Evolutionary conservation across 345 rosid genomes (phyloP).

Genomic region (Euphorbia tirucalli): DNA sequence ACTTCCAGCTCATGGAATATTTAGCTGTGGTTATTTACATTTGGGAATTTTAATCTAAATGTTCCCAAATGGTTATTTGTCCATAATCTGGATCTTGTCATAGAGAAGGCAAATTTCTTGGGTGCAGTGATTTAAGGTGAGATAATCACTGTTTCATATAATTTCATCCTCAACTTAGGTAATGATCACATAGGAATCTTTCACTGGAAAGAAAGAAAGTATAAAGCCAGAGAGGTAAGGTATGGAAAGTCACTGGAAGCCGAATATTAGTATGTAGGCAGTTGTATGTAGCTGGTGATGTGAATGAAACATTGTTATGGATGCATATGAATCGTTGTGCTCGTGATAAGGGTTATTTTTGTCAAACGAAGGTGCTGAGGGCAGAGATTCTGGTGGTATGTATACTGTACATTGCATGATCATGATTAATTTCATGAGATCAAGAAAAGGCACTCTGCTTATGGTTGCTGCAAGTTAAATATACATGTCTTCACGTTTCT

Average conservation of each 20-base stretch:
- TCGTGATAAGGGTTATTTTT: not conserved
- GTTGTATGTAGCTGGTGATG: not conserved
- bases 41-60: not conserved
- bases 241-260: not conserved
- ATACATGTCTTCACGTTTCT: slow-evolving; percentile 7
- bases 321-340: not conserved
- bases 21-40: not conserved
- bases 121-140: not conserved
- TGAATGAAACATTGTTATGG: not conserved
- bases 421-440: not conserved
- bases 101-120: not conserved
- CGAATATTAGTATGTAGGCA: not conserved
- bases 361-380: not conserved
- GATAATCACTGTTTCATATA: not conserved
- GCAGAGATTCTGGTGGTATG: not conserved
- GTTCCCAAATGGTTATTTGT: not conserved
- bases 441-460: not conserved
- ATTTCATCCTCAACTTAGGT: not conserved
- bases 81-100: not conserved
- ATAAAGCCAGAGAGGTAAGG: not conserved
- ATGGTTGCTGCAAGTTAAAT: not conserved
- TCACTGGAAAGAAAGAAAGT: not conserved
- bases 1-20: not conserved
- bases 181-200: not conserved
- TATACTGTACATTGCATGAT: not conserved